Base-by-base conservation (phyloP, 805 yeast species). In the Hanseniaspora jakobsenii region DNA sequence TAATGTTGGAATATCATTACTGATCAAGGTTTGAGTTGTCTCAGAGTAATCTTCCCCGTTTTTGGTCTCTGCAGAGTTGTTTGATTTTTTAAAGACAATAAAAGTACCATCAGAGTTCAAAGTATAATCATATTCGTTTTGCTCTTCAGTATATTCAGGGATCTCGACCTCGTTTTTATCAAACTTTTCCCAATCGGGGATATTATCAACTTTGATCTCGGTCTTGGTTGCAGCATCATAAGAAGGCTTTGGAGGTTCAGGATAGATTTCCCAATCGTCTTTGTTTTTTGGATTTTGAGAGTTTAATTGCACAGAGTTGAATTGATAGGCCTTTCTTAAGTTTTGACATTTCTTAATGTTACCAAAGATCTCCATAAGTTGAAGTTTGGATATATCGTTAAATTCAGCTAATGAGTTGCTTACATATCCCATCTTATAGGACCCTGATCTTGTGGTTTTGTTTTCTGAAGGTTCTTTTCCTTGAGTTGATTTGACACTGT, bases 221-320 rank as follows among this genome's bases (percentile, higher is more conserved):
- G 74, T 72, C 52, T 72, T 75, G n/a, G 75, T 67, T 14, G 64
- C 70, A 6, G 71, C 64, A 62, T 80, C 71, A 78, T 91, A 77
- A 53, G 89, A 77, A 3, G 98, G 96, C 51, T 77, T 77, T 12
- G 98, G 98, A 1, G 97, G 96, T 9, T 78, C 75, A 0, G 99
- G 99, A 58, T 87, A 89, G 39, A 91, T 77, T 13, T 58, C 58
- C 97, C 97, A 91, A 31, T 60, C 63, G 8, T 66, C 66, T 21
- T 54, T 56, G 61, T 93, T 89, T 58, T 89, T 86, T 2, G 98
- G 98, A 61, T 91, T 91, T 53, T 77, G 81, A 29, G 63, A 58
- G 36, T 79, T 81, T 45, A 75, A 66, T 64, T 91, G 99, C 43
- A 74, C 52, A 1, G 96, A 85, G 9, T 73, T 52, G 2, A 62